phyloP scores from a whole-genome alignment of 441 rosid species.

The Daphne laureola region DNA sequence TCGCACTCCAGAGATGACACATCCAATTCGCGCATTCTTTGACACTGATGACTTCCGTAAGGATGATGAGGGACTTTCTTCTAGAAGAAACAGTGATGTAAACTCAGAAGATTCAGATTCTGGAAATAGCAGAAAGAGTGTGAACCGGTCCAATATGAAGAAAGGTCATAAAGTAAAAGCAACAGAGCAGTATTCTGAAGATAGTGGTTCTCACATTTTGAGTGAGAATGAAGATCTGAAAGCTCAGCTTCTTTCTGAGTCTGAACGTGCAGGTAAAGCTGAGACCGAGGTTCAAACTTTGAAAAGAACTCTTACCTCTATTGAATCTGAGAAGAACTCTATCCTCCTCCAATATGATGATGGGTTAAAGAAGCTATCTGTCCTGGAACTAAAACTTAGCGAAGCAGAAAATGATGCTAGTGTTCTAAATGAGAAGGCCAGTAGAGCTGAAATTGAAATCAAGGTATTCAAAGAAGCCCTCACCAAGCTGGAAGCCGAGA shows the following conservation, averaged over 20 bases:
- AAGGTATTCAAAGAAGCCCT: conserved; percentile 47
- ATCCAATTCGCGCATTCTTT: conserved; percentile 23
- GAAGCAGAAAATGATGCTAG: conserved; percentile 35
- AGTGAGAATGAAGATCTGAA: conserved; percentile 24
- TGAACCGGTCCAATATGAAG: conserved; percentile 6
- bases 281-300: conserved; percentile 43
- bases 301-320: conserved; percentile 38
- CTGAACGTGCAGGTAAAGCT: conserved; percentile 28
- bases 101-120: too few species aligned
- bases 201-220: conserved; percentile 19
- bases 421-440: conserved; percentile 45
- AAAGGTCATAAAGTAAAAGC: conserved; percentile 14
- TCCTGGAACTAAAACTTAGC: conserved; percentile 35
- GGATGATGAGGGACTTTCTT: conserved; percentile 21
- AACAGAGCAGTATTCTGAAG: conserved; percentile 1
- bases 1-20: conserved; percentile 41
- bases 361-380: conserved; percentile 39
- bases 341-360: conserved; percentile 40
- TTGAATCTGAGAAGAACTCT: conserved; percentile 50
- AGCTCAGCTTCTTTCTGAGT: conserved; percentile 18
- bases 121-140: too few species aligned
- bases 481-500: conserved; percentile 42
- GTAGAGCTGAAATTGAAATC: conserved; percentile 52
- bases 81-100: conserved; percentile 19
- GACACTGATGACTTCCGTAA: conserved; percentile 30